Percentiles rank a stretch among this genome's conserved stretches.
These are phyloP conservation scores for Cryphonectria carpinicola DNA, from an alignment of 2,329 filamentous ascomycete species.

Conservation along the genomic window DNA sequence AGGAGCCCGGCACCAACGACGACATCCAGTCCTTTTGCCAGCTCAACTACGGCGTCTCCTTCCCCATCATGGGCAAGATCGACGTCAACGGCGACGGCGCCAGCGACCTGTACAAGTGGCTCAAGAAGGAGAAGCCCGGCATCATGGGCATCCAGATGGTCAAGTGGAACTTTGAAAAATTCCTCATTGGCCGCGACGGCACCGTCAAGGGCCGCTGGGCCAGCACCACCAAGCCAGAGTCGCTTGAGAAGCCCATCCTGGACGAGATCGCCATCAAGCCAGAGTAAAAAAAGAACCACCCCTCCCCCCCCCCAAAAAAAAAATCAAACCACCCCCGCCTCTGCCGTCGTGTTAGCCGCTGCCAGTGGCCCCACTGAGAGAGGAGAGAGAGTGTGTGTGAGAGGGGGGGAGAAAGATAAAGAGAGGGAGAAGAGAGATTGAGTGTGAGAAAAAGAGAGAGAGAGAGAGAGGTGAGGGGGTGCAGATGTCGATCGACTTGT, in stretches of 20 bases:
- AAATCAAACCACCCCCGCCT: no score
- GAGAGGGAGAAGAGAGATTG: neutral
- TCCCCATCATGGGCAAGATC: constrained; percentile 89
- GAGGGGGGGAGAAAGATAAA: no score
- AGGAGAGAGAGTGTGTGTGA: no score
- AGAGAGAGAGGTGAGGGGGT: neutral
- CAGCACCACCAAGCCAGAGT: constrained; percentile 84
- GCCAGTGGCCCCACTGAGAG: neutral
- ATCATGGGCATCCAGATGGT: constrained; percentile 85
- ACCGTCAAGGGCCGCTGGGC: constrained; percentile 86
- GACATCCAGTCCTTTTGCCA: constrained; percentile 86
- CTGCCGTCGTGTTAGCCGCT: neutral
- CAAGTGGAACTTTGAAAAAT: constrained; percentile 99
- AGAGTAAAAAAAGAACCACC: constrained; percentile 34
- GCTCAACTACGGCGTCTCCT: constrained; percentile 90
- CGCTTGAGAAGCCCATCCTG: constrained; percentile 74
- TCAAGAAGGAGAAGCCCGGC: constrained; percentile 75
- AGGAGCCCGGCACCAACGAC: constrained; percentile 84
- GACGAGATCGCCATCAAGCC: constrained; percentile 68
- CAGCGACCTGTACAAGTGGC: constrained; percentile 78
- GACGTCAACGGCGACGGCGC: constrained; percentile 90
- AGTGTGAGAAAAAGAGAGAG: neutral
- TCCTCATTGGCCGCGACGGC: constrained; percentile 84
- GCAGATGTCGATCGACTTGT: neutral
- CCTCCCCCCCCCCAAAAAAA: no score